phyloP scores from a whole-genome alignment of 176 grass and related monocot genomes.

The Poa annua region DNA sequence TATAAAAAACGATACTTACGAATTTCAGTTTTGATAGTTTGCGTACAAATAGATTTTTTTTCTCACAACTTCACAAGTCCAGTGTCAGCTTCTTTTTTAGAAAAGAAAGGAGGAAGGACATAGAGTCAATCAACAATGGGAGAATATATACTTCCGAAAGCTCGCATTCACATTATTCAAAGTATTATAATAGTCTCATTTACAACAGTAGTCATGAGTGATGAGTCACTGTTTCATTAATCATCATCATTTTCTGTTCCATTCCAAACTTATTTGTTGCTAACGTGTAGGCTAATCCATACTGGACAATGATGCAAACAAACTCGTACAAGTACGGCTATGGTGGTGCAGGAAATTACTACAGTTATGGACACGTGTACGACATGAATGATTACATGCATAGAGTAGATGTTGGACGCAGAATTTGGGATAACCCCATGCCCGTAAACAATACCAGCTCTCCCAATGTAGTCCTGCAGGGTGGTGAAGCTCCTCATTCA shows the following conservation, averaged over 20 bases:
- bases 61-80: constrained; percentile 16
- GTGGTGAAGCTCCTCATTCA: constrained; percentile 46
- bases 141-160: neutral
- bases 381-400: constrained; percentile 74
- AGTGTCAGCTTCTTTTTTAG: neutral
- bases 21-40: neutral
- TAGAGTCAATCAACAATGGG: neutral
- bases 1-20: neutral
- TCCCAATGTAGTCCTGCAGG: constrained; percentile 46
- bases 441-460: constrained; percentile 58
- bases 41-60: neutral
- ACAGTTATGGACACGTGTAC: constrained; percentile 70
- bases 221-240: neutral
- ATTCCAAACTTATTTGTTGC: constrained; percentile 25
- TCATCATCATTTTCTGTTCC: neutral
- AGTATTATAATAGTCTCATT: constrained; percentile 18
- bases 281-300: constrained; percentile 70
- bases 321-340: constrained; percentile 90
- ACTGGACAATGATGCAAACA: constrained; percentile 93
- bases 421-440: constrained; percentile 69
- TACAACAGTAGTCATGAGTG: neutral
- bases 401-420: constrained; percentile 71
- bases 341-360: constrained; percentile 77
- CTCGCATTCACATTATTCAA: constrained; percentile 5
- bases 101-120: neutral